A percentile compares a stretch with the other conserved stretches of the same genome.
Evolutionary conservation across 1,284 basidiomycete species (phyloP).

Genomic region (Malassezia japonica): DNA sequence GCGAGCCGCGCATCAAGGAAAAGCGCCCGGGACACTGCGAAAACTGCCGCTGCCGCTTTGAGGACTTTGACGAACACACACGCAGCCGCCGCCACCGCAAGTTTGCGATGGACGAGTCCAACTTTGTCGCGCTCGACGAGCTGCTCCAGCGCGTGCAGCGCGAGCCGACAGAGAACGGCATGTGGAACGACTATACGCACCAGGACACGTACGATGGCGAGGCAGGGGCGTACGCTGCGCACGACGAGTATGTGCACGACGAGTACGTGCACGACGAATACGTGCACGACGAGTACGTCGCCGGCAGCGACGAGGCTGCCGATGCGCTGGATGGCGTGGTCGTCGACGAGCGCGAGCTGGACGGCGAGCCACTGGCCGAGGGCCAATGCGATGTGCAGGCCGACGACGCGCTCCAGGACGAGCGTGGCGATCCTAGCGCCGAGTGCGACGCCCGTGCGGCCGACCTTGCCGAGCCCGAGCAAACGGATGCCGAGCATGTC

Average conservation of each 20-base stretch:
- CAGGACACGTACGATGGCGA: background rate
- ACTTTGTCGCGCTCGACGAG: slow-evolving; percentile 73
- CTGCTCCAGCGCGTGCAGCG: slow-evolving; percentile 63
- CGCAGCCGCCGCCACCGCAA: slow-evolving; percentile 67
- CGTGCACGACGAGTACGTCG: background rate
- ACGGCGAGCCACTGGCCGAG: background rate
- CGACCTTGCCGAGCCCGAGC: too few relatives aligned
- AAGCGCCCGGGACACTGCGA: slow-evolving; percentile 96
- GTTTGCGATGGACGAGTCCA: slow-evolving; percentile 69
- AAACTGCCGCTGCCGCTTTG: slow-evolving; percentile 83
- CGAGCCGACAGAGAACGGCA: slow-evolving; percentile 7
- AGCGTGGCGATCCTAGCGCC: too few relatives aligned
- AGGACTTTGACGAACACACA: slow-evolving; percentile 83
- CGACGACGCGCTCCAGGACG: too few relatives aligned
- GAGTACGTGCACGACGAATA: too few relatives aligned
- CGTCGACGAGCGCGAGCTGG: background rate
- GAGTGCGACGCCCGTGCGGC: too few relatives aligned
- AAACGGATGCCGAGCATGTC: too few relatives aligned
- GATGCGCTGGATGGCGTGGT: background rate
- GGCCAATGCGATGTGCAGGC: too few relatives aligned
- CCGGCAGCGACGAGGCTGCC: background rate
- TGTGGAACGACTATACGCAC: background rate
- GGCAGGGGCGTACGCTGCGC: background rate
- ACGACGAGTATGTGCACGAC: too few relatives aligned
- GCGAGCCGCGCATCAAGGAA: slow-evolving; percentile 53